phyloP scores from a whole-genome alignment of 192 early-diverging fungal species.

The Gaertneriomyces semiglobifer region DNA sequence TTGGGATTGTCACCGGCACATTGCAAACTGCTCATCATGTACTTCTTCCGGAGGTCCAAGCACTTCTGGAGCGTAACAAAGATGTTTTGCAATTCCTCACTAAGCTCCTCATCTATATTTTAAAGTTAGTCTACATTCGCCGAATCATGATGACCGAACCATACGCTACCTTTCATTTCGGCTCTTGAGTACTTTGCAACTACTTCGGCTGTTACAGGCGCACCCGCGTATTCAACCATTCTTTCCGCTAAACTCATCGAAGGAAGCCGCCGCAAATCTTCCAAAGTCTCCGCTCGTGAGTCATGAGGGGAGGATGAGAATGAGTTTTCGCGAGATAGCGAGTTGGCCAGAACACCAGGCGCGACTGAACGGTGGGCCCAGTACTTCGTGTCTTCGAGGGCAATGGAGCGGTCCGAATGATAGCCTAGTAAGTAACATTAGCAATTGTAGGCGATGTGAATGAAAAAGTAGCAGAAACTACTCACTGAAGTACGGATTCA shows the following conservation, averaged over 20 bases:
- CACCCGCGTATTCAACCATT: conserved; percentile 49
- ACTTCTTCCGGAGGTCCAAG: conserved; percentile 75
- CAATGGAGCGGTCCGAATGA: conserved; percentile 22
- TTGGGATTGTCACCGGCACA: conserved; percentile 78
- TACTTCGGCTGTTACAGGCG: conserved; percentile 51
- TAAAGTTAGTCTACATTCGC: neutral
- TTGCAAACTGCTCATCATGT: conserved; percentile 71
- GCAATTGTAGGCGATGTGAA: too few relatives aligned
- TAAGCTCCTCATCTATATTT: conserved; percentile 50
- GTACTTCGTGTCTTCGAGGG: conserved; percentile 35
- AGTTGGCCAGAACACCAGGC: conserved; percentile 9
- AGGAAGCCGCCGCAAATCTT: conserved; percentile 24
- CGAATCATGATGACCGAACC: neutral
- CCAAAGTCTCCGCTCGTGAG: conserved; percentile 12
- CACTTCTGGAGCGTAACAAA: conserved; percentile 66
- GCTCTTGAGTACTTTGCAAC: conserved; percentile 41
- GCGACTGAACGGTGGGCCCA: conserved; percentile 28
- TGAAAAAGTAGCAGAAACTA: too few relatives aligned
- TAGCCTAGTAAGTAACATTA: conserved; percentile 11
- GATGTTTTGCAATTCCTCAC: conserved; percentile 58
- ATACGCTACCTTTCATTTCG: conserved; percentile 24
- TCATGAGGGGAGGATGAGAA: neutral
- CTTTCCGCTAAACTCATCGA: conserved; percentile 48
- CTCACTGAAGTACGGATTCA: too few relatives aligned
- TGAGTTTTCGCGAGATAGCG: conserved; percentile 17